Percentiles rank a stretch among this genome's conserved stretches.
Evolutionary conservation across 1,284 basidiomycete genomes (phyloP).

Genomic region (Tremellales sp.): DNA sequence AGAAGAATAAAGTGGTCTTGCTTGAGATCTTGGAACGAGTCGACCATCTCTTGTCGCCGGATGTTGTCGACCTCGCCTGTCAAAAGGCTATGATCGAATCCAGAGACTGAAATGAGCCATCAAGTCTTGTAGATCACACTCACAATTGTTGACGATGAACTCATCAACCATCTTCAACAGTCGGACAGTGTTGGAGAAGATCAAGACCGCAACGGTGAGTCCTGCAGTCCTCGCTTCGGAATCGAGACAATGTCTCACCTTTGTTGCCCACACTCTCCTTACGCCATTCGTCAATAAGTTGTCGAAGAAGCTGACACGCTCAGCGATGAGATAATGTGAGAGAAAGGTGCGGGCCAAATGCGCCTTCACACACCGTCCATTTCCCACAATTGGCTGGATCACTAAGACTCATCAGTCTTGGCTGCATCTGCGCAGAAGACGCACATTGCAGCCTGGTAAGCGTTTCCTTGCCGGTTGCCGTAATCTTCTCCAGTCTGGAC

Average conservation of each 20-base stretch:
- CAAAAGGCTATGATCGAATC: conserved; percentile 44
- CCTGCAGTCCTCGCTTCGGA: too few species aligned
- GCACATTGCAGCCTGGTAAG: conserved; percentile 30
- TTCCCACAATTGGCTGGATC: conserved; percentile 52
- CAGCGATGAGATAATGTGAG: not conserved
- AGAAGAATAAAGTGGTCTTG: conserved; percentile 46
- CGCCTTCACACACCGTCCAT: too few species aligned
- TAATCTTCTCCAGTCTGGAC: conserved; percentile 27
- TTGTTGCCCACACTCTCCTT: conserved; percentile 43
- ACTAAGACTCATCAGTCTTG: conserved; percentile 10
- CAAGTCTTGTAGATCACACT: conserved; percentile 31
- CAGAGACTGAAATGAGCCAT: conserved; percentile 23
- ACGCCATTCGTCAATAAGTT: conserved; percentile 49
- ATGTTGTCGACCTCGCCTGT: conserved; percentile 48
- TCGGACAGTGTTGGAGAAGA: conserved; percentile 51
- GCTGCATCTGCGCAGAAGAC: conserved; percentile 9
- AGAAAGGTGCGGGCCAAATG: conserved; percentile 2
- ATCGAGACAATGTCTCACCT: conserved; percentile 16
- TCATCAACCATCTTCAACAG: conserved; percentile 50
- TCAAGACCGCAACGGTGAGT: conserved; percentile 39
- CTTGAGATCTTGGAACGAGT: conserved; percentile 50
- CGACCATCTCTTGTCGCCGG: conserved; percentile 48
- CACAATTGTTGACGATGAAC: conserved; percentile 43
- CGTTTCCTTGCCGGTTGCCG: conserved; percentile 20
- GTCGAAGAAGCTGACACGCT: conserved; percentile 43